Evolutionary conservation across 768 basidiomycete genomes (phyloP).

Genomic region (Hysterangium stoloniferum): DNA sequence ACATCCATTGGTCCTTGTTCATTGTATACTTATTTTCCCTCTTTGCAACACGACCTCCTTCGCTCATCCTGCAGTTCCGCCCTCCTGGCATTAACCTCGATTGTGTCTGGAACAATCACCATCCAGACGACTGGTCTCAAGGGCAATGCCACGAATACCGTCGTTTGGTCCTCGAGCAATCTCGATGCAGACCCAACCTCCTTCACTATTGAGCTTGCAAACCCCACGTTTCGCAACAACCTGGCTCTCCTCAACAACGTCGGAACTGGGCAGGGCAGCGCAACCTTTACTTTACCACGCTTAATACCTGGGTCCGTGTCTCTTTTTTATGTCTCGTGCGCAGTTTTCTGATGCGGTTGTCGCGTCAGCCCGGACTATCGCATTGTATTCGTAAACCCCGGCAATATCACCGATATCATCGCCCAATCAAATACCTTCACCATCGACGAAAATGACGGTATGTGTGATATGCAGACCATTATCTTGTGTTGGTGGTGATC

Average conservation of each 20-base stretch:
- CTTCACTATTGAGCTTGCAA: not conserved
- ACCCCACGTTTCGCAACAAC: not conserved
- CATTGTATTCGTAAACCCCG: not conserved
- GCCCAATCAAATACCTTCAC: not conserved
- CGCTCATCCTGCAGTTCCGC: too few relatives aligned
- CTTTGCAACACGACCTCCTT: too few relatives aligned
- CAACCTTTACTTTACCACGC: not conserved
- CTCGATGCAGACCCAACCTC: not conserved
- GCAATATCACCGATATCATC: not conserved
- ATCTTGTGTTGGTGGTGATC: too few relatives aligned
- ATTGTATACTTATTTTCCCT: too few relatives aligned
- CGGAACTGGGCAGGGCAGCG: not conserved
- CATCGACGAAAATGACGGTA: not conserved
- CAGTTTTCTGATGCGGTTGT: not conserved
- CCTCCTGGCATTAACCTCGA: too few relatives aligned
- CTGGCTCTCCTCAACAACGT: not conserved
- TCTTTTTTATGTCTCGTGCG: not conserved
- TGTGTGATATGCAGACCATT: too few relatives aligned
- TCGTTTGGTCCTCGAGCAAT: not conserved
- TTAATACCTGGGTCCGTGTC: not conserved
- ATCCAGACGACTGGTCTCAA: not conserved
- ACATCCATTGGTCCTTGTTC: too few relatives aligned
- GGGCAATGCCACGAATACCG: not conserved
- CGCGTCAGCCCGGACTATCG: not conserved
- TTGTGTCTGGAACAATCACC: slow-evolving; percentile 1